These are phyloP conservation scores for Tetrapisispora namnaoensis DNA, from an alignment of 805 yeast species.

Conservation along the genomic window DNA sequence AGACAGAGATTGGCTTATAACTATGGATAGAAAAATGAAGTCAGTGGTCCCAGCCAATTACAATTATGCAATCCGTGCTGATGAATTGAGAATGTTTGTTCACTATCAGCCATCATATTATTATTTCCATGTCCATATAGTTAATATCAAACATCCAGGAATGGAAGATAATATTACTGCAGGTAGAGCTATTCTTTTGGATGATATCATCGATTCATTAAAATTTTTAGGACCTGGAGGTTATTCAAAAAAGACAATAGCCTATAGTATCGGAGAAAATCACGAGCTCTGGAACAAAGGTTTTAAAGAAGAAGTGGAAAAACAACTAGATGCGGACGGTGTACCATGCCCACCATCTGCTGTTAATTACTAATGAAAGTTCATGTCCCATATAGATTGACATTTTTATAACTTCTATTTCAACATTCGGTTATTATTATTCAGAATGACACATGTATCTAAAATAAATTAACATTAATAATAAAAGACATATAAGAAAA, in stretches of 20 bases:
- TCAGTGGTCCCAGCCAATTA: constrained; percentile 40
- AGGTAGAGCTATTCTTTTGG: constrained; percentile 77
- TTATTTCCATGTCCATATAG: constrained; percentile 89
- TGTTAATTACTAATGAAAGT: constrained; percentile 3
- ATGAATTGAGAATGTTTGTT: constrained; percentile 64
- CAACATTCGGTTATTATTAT: too few relatives aligned
- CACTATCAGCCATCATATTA: constrained; percentile 96
- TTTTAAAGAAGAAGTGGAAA: constrained; percentile 19
- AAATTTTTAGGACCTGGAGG: constrained; percentile 45
- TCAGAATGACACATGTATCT: too few relatives aligned
- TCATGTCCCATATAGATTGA: too few relatives aligned
- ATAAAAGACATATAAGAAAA: too few relatives aligned
- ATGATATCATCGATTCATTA: constrained; percentile 71
- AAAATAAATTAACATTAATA: too few relatives aligned
- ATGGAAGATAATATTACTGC: constrained; percentile 54
- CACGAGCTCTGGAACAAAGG: constrained; percentile 60
- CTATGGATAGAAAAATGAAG: constrained; percentile 37
- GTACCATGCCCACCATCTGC: constrained; percentile 17
- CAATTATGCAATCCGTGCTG: constrained; percentile 34
- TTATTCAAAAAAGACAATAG: constrained; percentile 45
- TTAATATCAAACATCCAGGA: constrained; percentile 60
- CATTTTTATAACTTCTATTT: too few relatives aligned
- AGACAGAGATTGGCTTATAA: constrained; percentile 51
- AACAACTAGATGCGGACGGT: constrained; percentile 22
- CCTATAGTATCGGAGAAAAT: constrained; percentile 63